Evolutionary conservation across 2,329 filamentous ascomycete species (phyloP), one percentile per base, ranked within the genome.

Genomic region (Pseudohalonectria lignicola): DNA sequence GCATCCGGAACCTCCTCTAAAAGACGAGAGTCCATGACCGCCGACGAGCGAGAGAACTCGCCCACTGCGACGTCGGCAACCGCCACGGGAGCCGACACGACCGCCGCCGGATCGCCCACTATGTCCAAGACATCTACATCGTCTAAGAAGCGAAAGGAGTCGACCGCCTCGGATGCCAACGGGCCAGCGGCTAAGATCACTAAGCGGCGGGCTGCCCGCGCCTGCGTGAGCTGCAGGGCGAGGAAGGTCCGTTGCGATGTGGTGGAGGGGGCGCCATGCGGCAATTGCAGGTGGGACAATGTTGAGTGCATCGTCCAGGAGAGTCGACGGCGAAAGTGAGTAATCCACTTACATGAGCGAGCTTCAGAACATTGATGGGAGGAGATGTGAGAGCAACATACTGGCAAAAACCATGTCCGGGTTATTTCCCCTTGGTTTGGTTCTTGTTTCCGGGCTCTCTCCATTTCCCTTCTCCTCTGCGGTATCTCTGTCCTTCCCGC

Each of bases 221-320:
- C 88, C 15, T 95, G 88, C 57, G 85, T 86, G 45, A 86, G 82
- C 50, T 94, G 88, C 61, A 76, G 88, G 51, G 79, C 83, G 41
- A 79, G 88, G 54, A 95, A 95, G 59, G 88, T 95, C 31, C 77
- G 88, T 41, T 95, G 88, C 65, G 88, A 95, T 64, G 87, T 94
- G 40, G 86, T 92, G 42, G 86, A 94, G 59, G 82, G 82, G 35
- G 81, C 81, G 31, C 86, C 86, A 2, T 94, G 86, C 59, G 87
- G 84, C 40, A 94, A 94, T 60, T 93, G 86, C 62, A 71, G 84
- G 45, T 75, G 83, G 64, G 82, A 86, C 57, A 79, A 83, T 54
- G 80, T 86, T 41, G 79, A 85, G 55, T 87, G 82, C 60, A 67
- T 81, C 39, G 77, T 85, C 18, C 79, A 81, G 47, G 79, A 93